phyloP scores from a whole-genome alignment of 805 yeast genomes.

The Pichia phayaonensis region DNA sequence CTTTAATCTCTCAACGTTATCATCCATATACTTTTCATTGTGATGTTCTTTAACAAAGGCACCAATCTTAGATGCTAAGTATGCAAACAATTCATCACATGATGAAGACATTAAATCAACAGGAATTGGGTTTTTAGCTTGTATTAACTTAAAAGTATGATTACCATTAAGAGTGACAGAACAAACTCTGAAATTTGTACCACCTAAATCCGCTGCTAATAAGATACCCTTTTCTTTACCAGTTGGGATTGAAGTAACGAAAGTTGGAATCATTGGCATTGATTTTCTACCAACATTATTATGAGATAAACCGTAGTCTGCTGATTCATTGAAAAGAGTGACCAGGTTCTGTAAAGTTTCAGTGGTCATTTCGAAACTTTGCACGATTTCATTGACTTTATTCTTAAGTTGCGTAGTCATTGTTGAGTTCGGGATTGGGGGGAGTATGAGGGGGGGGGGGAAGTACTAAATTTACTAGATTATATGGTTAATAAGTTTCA shows the following conservation, averaged over 20 bases:
- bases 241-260: slow-evolving; percentile 73
- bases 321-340: slow-evolving; percentile 49
- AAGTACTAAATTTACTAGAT: no score
- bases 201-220: slow-evolving; percentile 92
- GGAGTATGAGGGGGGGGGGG: no score
- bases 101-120: slow-evolving; percentile 62
- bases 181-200: slow-evolving; percentile 93
- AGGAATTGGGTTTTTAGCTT: slow-evolving; percentile 75
- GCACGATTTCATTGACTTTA: neutral
- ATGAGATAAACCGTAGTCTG: slow-evolving; percentile 47
- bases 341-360: slow-evolving; percentile 36
- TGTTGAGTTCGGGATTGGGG: neutral
- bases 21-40: slow-evolving; percentile 22
- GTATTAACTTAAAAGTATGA: slow-evolving; percentile 71
- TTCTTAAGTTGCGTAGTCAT: neutral
- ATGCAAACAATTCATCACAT: slow-evolving; percentile 61
- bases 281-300: slow-evolving; percentile 36
- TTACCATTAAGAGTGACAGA: slow-evolving; percentile 72
- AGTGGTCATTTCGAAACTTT: neutral
- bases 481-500: no score
- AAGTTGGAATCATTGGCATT: slow-evolving; percentile 92
- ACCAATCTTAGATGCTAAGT: slow-evolving; percentile 63
- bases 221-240: slow-evolving; percentile 80
- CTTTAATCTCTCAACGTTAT: slow-evolving; percentile 35
- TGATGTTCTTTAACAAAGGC: slow-evolving; percentile 65